Evolutionary conservation across 768 basidiomycete genomes (phyloP).

Genomic region (Hypholoma sublateritium): DNA sequence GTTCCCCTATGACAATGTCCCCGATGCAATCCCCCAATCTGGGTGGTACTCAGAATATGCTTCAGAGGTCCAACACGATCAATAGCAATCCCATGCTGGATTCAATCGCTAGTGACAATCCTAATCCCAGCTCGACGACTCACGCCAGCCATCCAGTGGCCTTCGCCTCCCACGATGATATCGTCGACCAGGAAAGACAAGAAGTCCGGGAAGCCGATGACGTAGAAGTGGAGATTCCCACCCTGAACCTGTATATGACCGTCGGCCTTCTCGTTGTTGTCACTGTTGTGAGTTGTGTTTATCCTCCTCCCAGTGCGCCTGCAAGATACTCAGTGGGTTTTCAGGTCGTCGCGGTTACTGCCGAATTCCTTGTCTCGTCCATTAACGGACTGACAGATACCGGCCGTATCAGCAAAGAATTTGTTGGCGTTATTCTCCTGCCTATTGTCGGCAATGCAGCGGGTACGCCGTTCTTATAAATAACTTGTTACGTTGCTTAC

Average conservation of each 20-base stretch:
- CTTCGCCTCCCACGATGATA: not conserved
- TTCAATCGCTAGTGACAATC: not conserved
- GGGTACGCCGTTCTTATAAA: constrained; percentile 34
- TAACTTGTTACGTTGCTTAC: not conserved
- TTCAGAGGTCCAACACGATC: not conserved
- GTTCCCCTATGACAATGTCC: not conserved
- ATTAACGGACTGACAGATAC: constrained; percentile 68
- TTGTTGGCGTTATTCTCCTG: constrained; percentile 81
- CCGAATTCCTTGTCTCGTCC: constrained; percentile 77
- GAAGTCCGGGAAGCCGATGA: constrained; percentile 31
- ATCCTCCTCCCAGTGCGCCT: constrained; percentile 22
- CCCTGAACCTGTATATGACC: constrained; percentile 55
- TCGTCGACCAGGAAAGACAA: not conserved
- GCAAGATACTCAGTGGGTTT: constrained; percentile 11
- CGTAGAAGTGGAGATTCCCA: constrained; percentile 48
- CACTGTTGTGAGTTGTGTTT: constrained; percentile 55
- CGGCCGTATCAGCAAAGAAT: constrained; percentile 68
- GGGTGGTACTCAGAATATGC: not conserved
- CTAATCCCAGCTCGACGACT: not conserved
- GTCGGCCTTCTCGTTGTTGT: constrained; percentile 54
- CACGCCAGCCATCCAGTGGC: not conserved
- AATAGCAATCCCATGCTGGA: not conserved
- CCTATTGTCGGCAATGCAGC: constrained; percentile 93
- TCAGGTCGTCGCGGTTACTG: constrained; percentile 61
- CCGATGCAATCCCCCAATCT: not conserved